phyloP scores from a whole-genome alignment of 2,329 filamentous ascomycete genomes.

The Nemania abortiva region DNA sequence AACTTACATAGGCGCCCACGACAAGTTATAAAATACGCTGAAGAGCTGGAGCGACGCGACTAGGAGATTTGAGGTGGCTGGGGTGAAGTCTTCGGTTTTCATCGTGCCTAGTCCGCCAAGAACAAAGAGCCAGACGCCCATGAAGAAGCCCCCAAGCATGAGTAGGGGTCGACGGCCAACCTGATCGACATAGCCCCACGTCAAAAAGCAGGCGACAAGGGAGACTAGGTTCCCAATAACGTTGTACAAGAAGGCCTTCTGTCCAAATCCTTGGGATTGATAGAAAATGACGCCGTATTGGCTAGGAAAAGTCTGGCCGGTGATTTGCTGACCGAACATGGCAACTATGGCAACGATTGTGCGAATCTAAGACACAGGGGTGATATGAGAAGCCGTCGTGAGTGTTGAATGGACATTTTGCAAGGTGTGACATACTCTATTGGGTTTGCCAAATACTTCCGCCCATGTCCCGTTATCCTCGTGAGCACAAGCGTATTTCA shows the following conservation, averaged over 20 bases:
- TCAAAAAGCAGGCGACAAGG: slow-evolving; percentile 28
- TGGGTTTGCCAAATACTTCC: slow-evolving; percentile 27
- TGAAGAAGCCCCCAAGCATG: slow-evolving; percentile 33
- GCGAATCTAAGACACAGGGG: slow-evolving; percentile 19
- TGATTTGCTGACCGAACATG: slow-evolving; percentile 35
- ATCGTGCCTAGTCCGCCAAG: slow-evolving; percentile 30
- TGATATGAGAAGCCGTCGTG: slow-evolving; percentile 12
- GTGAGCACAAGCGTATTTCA: slow-evolving; percentile 23
- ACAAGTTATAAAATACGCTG: slow-evolving; percentile 31
- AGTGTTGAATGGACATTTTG: slow-evolving; percentile 9
- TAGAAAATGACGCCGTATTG: slow-evolving; percentile 35
- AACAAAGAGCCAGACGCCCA: slow-evolving; percentile 31
- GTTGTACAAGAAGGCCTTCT: slow-evolving; percentile 29
- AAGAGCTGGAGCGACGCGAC: slow-evolving; percentile 31
- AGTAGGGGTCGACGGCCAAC: slow-evolving; percentile 29
- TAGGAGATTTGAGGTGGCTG: slow-evolving; percentile 23
- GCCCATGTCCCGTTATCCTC: slow-evolving; percentile 32
- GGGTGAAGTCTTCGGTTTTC: slow-evolving; percentile 14
- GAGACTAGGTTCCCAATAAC: slow-evolving; percentile 25
- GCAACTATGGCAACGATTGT: slow-evolving; percentile 27
- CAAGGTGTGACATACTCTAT: slow-evolving; percentile 20
- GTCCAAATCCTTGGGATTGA: slow-evolving; percentile 30
- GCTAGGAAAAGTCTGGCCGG: slow-evolving; percentile 30
- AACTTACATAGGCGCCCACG: slow-evolving; percentile 33
- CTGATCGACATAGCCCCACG: slow-evolving; percentile 31